Percentiles rank a stretch among this genome's conserved stretches.
Evolutionary conservation across 805 yeast genomes (phyloP).

Genomic region (Kazachstania kunashirensis): DNA sequence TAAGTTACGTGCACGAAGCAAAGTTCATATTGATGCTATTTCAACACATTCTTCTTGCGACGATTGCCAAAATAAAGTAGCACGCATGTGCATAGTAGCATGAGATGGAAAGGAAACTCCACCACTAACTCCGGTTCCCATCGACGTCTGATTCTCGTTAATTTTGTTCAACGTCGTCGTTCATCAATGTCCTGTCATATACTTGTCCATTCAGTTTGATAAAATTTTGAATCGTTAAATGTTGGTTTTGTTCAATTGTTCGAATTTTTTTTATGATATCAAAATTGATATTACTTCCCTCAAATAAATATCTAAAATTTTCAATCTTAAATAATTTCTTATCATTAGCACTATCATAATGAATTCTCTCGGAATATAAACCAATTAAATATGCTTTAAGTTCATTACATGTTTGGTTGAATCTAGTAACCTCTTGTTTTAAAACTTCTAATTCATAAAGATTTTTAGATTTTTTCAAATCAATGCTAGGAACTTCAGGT

Average conservation of each 20-base stretch:
- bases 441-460: constrained; percentile 12
- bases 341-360: constrained; percentile 14
- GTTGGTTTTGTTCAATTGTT: constrained; percentile 20
- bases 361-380: constrained; percentile 11
- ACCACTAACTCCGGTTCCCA: too few species aligned
- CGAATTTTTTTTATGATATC: constrained; percentile 15
- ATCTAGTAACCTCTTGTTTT: constrained; percentile 10
- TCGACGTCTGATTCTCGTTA: too few species aligned
- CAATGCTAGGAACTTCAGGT: constrained; percentile 18
- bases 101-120: too few species aligned
- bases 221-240: constrained; percentile 2
- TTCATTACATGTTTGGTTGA: constrained; percentile 12
- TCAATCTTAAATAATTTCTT: constrained; percentile 17
- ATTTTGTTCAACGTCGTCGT: too few species aligned
- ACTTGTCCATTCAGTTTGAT: too few species aligned
- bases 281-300: constrained; percentile 14
- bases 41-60: too few species aligned
- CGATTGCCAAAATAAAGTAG: too few species aligned
- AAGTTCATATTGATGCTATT: too few species aligned
- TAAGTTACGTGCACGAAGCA: too few species aligned
- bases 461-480: constrained; percentile 9
- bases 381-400: constrained; percentile 14
- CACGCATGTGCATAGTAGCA: too few species aligned
- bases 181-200: too few species aligned
- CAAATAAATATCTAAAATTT: constrained; percentile 12